phyloP scores from a whole-genome alignment of 371 early-diverging fungal species.

The Nosema muscidifuracis region DNA sequence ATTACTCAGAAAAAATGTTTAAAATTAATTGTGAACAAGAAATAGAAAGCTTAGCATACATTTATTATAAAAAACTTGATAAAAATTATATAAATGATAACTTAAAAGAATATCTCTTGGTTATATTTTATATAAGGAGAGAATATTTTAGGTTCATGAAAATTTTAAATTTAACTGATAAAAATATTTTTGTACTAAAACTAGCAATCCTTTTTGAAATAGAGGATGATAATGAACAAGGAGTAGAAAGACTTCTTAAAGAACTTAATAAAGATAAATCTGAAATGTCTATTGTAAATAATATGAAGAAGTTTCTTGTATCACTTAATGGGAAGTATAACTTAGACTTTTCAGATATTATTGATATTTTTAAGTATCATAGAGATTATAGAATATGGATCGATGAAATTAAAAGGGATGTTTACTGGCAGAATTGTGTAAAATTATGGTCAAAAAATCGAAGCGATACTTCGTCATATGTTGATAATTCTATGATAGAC shows the following conservation, averaged over 20 bases:
- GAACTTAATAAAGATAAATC: background rate
- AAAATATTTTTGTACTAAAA: constrained; percentile 26
- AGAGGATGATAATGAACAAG: background rate
- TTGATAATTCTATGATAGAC: constrained; percentile 56
- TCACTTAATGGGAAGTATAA: background rate
- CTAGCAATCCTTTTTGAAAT: constrained; percentile 42
- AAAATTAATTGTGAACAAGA: constrained; percentile 59
- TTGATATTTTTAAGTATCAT: constrained; percentile 5
- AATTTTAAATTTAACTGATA: constrained; percentile 14
- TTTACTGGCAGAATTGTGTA: constrained; percentile 45
- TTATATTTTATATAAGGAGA: constrained; percentile 43
- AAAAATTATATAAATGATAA: background rate
- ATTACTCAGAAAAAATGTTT: constrained; percentile 19
- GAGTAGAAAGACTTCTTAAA: background rate
- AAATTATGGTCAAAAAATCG: constrained; percentile 46
- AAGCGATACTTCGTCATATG: constrained; percentile 15
- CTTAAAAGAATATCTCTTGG: constrained; percentile 4
- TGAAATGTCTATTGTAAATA: background rate
- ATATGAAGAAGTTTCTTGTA: background rate
- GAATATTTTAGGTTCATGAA: constrained; percentile 50
- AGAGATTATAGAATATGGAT: constrained; percentile 25
- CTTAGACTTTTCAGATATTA: background rate
- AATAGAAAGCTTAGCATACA: constrained; percentile 51
- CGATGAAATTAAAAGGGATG: constrained; percentile 13
- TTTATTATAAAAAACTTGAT: constrained; percentile 23